phyloP scores from a whole-genome alignment of 495 filamentous ascomycete genomes.

The Tuber umbilicatum region DNA sequence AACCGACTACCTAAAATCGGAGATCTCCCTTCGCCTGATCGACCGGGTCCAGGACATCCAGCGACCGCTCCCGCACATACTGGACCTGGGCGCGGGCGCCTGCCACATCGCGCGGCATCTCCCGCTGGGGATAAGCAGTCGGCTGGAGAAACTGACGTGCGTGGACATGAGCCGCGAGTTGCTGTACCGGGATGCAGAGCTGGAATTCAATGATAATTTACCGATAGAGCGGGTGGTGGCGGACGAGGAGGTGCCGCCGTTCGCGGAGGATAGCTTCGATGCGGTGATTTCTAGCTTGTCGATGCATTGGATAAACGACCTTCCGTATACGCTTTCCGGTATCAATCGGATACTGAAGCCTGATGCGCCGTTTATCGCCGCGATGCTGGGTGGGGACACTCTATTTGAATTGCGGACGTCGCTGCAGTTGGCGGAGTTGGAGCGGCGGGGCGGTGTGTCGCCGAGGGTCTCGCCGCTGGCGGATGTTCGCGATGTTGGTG shows the following conservation, averaged over 20 bases:
- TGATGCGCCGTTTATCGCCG: slow-evolving; percentile 84
- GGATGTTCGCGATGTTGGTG: slow-evolving; percentile 86
- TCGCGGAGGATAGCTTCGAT: slow-evolving; percentile 71
- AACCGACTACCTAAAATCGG: slow-evolving; percentile 87
- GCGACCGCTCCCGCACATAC: slow-evolving; percentile 70
- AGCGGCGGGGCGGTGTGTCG: slow-evolving; percentile 77
- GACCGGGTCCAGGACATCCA: slow-evolving; percentile 93
- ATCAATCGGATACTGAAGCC: slow-evolving; percentile 79
- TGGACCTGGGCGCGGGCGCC: slow-evolving; percentile 91
- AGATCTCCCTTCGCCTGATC: slow-evolving; percentile 75
- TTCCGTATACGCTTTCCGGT: slow-evolving; percentile 73
- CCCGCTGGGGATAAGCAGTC: slow-evolving; percentile 58
- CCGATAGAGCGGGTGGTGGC: slow-evolving; percentile 63
- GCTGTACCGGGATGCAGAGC: slow-evolving; percentile 72
- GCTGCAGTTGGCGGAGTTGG: slow-evolving; percentile 84
- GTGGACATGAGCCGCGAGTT: slow-evolving; percentile 72
- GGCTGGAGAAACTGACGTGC: slow-evolving; percentile 65
- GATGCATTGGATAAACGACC: slow-evolving; percentile 97
- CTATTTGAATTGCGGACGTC: slow-evolving; percentile 91
- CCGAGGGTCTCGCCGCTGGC: slow-evolving; percentile 84
- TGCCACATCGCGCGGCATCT: slow-evolving; percentile 81
- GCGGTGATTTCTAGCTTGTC: slow-evolving; percentile 78
- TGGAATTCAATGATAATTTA: slow-evolving; percentile 68
- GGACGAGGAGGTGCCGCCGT: slow-evolving; percentile 64
- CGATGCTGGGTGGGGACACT: slow-evolving; percentile 93